Percentiles rank a stretch among this genome's conserved stretches.
phyloP scores from a whole-genome alignment of 169 alveolate genomes.

The Cystoisospora suis region DNA sequence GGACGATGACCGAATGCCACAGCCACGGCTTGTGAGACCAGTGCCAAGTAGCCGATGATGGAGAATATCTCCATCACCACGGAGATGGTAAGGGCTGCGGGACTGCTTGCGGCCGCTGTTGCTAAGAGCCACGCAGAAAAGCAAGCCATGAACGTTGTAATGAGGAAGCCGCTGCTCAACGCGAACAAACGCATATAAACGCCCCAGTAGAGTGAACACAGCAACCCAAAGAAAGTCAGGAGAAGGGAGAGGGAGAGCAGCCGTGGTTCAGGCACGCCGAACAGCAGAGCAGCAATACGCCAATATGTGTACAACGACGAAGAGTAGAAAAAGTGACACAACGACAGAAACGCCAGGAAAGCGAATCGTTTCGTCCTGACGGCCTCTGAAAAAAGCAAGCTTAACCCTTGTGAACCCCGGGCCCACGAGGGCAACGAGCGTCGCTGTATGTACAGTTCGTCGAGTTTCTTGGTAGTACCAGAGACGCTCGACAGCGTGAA shows the following conservation, averaged over 20 bases:
- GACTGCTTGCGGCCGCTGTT: neutral
- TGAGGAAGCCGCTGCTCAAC: neutral
- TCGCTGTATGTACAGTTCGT: neutral
- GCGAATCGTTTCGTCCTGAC: neutral
- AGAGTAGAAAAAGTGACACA: neutral
- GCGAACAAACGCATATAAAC: neutral
- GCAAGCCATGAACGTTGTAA: neutral
- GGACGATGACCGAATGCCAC: neutral
- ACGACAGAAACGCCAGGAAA: neutral
- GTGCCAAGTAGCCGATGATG: neutral
- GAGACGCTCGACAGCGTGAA: neutral
- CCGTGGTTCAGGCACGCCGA: neutral
- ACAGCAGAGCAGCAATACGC: neutral
- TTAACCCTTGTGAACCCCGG: neutral
- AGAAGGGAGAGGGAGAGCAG: neutral
- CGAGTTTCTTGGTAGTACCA: neutral
- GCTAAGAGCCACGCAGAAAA: neutral
- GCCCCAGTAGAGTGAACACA: neutral
- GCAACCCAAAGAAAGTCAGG: neutral
- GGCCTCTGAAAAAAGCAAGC: neutral
- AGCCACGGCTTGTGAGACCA: neutral
- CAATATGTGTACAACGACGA: neutral
- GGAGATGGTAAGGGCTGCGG: neutral
- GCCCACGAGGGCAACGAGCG: neutral
- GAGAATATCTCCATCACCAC: neutral